Evolutionary conservation across 2,329 filamentous ascomycete species (phyloP), one percentile per base, ranked within the genome.

Genomic region (Penicillium brevicompactum): DNA sequence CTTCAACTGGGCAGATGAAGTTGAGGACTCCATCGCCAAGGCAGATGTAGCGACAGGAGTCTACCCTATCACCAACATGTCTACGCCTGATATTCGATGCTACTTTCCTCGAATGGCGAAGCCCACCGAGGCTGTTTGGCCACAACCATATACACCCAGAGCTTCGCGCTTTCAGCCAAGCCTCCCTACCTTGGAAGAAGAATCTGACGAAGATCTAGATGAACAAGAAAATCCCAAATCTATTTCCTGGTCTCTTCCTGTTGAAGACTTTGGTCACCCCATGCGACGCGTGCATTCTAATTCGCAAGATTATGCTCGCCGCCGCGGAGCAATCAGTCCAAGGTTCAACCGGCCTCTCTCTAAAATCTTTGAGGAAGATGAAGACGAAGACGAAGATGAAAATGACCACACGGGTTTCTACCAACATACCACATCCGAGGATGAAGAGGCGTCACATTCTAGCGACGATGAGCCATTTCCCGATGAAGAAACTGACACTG

Each of bases 1-100:
- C 11, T 57, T 61, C 16, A 44, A 59, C 11, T 57, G 58, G 56
- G 53, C 53, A 0, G 55, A 59, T 2, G 57, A 59, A 18, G 48
- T 51, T 2, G 50, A 54, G 16, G 50, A 42, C 4, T 22, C 18
- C 11, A 11, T 14, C 3, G 1, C 6, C 13, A 14, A 16, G 2
- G 6, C 13, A 4, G 34, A 37, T n/a, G 13, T 6, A n/a, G n/a
- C 5, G 34, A 37, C 13, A 34, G 9, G 9, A 11, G 4, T n/a
- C 11, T 8, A 16, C 3, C 22, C 18, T 5, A 30, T 18, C 2
- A 2, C 14, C 5, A 9, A 34, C 31, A 11, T 34, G 31, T 34
- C 18, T 1, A 4, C 44, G 5, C 5, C 4, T 3, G 8, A 11
- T 27, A 16, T 10, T 6, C 21, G 31, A 34, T 11, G 13, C 31